Evolutionary conservation across 148 eudicot species (phyloP).

Genomic region (Rhododendron kiyosumense): DNA sequence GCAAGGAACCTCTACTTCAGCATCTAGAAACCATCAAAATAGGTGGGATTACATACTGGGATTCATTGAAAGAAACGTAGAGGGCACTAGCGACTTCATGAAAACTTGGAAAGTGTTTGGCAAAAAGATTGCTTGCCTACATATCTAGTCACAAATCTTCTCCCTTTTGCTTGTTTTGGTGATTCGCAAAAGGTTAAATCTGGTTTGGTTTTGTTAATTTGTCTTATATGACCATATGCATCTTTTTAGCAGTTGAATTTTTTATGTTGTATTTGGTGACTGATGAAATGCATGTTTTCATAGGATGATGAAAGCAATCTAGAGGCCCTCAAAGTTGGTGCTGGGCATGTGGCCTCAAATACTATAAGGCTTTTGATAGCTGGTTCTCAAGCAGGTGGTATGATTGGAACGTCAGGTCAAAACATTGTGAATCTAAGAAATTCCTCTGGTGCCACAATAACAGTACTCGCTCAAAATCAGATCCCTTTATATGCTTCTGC

Average conservation of each 20-base stretch:
- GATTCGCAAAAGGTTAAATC: not conserved
- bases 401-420: conserved; percentile 88
- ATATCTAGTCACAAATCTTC: not conserved
- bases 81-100: not conserved
- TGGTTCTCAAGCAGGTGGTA: conserved; percentile 92
- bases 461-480: conserved; percentile 75
- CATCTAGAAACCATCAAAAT: not conserved
- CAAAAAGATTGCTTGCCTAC: not conserved
- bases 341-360: conserved; percentile 62
- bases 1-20: not conserved
- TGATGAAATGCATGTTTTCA: conserved; percentile 1
- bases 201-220: not conserved
- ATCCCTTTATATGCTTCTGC: conserved; percentile 91
- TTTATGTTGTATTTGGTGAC: not conserved
- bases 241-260: not conserved
- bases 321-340: conserved; percentile 39
- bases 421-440: conserved; percentile 81
- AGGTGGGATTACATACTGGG: not conserved
- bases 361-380: conserved; percentile 76
- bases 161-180: conserved; percentile 1
- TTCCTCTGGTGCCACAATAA: conserved; percentile 77
- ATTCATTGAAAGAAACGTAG: not conserved
- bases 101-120: not conserved
- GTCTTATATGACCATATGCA: not conserved
- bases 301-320: conserved; percentile 59